These are phyloP conservation scores for Penicillium sp. DNA, from an alignment of 2,329 filamentous ascomycete species.

Conservation along the genomic window DNA sequence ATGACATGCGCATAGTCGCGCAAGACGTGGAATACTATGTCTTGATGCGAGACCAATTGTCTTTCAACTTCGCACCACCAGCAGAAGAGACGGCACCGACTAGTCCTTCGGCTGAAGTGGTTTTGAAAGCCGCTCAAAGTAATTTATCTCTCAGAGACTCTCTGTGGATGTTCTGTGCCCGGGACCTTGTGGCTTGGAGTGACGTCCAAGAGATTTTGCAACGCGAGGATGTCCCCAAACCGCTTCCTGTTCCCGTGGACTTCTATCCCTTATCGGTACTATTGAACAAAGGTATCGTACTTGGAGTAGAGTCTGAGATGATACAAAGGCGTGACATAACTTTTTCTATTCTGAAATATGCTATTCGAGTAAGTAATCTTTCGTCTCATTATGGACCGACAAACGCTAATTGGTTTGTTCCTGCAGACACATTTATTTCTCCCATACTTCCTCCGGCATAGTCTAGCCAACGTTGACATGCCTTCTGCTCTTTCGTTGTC, in stretches of 20 bases:
- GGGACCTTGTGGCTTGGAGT: slow-evolving; percentile 80
- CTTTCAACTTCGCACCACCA: slow-evolving; percentile 44
- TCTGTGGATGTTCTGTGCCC: slow-evolving; percentile 90
- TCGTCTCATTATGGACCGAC: neutral
- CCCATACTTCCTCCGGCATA: slow-evolving; percentile 77
- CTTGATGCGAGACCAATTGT: slow-evolving; percentile 79
- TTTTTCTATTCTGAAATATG: slow-evolving; percentile 85
- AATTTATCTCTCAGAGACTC: slow-evolving; percentile 71
- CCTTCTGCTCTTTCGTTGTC: slow-evolving; percentile 76
- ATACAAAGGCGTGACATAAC: slow-evolving; percentile 88
- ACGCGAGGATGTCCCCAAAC: slow-evolving; percentile 67
- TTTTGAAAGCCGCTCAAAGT: slow-evolving; percentile 41
- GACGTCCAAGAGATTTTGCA: slow-evolving; percentile 80
- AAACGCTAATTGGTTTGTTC: slow-evolving; percentile 1
- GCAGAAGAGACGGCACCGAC: slow-evolving; percentile 47
- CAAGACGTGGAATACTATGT: slow-evolving; percentile 96
- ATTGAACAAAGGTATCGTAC: slow-evolving; percentile 81
- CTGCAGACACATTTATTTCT: slow-evolving; percentile 89
- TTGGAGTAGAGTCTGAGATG: slow-evolving; percentile 88
- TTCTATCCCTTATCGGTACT: slow-evolving; percentile 91
- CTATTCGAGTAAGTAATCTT: slow-evolving; percentile 66
- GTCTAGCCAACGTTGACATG: slow-evolving; percentile 72
- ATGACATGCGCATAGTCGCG: slow-evolving; percentile 95
- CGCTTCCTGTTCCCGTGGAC: slow-evolving; percentile 78
- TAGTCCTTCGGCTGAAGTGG: slow-evolving; percentile 47